Evolutionary conservation across 2,329 filamentous ascomycete species (phyloP), one percentile per base, ranked within the genome.

Genomic region (Pseudopithomyces chartarum): DNA sequence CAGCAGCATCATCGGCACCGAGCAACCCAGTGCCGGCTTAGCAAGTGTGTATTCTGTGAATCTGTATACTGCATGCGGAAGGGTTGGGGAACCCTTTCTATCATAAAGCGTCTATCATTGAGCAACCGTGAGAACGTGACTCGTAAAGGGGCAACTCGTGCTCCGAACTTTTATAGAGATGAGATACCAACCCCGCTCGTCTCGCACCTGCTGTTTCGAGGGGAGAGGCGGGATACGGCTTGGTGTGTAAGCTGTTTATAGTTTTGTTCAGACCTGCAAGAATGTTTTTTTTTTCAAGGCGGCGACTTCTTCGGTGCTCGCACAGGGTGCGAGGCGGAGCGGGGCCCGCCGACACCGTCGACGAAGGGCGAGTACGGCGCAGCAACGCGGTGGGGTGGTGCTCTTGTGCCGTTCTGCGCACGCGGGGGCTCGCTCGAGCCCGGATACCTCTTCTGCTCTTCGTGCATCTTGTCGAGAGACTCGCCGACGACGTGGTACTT

Each of bases 401-500:
- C 79, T 55, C 76, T 72, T 52, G 61, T 73, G 53, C 65, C 79
- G 63, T 68, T 61, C 39, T 66, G 65, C 33, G 67, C 64, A 42
- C 66, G 66, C 20, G 70, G 68, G 44, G 73, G 70, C 78, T 76
- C 80, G 10, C 78, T 75, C 7, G 76, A 57, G 17, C 64, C 67
- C 19, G 72, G 72, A 64, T 70, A 74, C 47, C 80, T 78, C 51
- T 87, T 78, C 77, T 97, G 92, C 69, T 96, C 90, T 49, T 87
- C 84, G 73, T 97, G 93, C 61, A 97, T 81, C 72, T 87, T 90
- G 75, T 97, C 92, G 34, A 97, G 81, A 1, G 91, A 86, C 57
- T 91, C 89, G 47, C 92, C 93, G 2, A 95, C 87, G n/a, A 97
- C 83, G 65, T 91, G 91, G 75, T 98, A 98, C 71, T 97, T 93